These are phyloP conservation scores for Oleoguttula mirabilis DNA, from an alignment of 495 filamentous ascomycete species.

Conservation along the genomic window DNA sequence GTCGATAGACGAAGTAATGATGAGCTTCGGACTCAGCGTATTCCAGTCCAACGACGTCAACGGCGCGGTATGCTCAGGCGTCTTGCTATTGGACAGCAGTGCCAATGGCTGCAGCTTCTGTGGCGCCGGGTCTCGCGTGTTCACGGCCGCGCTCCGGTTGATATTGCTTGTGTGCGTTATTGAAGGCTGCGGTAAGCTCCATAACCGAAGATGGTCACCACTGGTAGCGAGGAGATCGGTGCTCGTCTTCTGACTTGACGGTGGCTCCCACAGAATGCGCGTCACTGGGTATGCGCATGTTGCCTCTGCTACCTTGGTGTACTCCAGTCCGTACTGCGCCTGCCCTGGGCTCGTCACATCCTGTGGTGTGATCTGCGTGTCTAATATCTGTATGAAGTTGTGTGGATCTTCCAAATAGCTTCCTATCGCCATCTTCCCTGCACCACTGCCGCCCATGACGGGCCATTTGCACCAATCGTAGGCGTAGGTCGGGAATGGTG, in stretches of 20 bases:
- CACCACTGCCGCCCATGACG: constrained; percentile 56
- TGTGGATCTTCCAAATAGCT: constrained; percentile 97
- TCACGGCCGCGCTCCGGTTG: constrained; percentile 49
- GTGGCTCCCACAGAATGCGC: constrained; percentile 90
- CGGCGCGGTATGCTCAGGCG: constrained; percentile 92
- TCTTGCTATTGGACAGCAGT: constrained; percentile 92
- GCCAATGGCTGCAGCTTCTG: constrained; percentile 90
- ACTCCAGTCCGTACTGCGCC: constrained; percentile 67
- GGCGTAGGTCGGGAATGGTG: constrained; percentile 89
- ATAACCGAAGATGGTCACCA: constrained; percentile 88
- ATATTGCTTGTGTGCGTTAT: constrained; percentile 52
- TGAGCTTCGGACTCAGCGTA: constrained; percentile 83
- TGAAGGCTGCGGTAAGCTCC: constrained; percentile 56
- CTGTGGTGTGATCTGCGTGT: constrained; percentile 64
- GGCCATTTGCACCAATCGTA: constrained; percentile 99
- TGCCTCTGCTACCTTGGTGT: constrained; percentile 89
- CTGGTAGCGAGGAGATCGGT: constrained; percentile 95
- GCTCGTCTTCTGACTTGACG: constrained; percentile 89
- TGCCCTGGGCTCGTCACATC: constrained; percentile 62
- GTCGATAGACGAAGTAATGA: constrained; percentile 97
- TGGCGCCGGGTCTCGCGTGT: constrained; percentile 46
- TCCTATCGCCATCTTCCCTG: constrained; percentile 83
- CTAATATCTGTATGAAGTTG: constrained; percentile 98
- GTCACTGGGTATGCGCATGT: constrained; percentile 97
- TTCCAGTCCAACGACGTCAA: constrained; percentile 98